These are phyloP conservation scores for Pleomassaria siparia DNA, from an alignment of 2,329 filamentous ascomycete genomes.

Conservation along the genomic window DNA sequence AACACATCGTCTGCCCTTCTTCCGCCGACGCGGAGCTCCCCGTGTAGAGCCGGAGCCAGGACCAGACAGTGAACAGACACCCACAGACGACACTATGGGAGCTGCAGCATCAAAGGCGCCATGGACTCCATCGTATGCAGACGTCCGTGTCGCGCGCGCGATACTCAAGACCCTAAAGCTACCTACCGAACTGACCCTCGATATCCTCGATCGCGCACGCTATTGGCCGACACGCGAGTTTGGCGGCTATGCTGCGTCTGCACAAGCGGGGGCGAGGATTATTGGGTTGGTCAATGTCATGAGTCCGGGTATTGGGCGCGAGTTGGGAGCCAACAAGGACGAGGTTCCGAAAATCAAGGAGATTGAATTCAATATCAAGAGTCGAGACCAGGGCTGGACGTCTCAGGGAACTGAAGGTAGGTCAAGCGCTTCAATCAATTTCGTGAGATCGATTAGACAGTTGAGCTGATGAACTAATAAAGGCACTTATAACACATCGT, in stretches of 20 bases:
- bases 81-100: background rate
- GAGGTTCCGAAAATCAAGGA: slow-evolving; percentile 45
- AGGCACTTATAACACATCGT: slow-evolving; percentile 30
- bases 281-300: slow-evolving; percentile 20
- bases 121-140: slow-evolving; percentile 15
- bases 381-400: slow-evolving; percentile 38
- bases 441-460: no score
- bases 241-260: slow-evolving; percentile 1
- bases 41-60: no score
- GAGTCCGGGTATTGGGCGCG: slow-evolving; percentile 8
- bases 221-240: slow-evolving; percentile 24
- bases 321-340: slow-evolving; percentile 5
- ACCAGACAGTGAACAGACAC: background rate
- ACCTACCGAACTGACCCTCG: slow-evolving; percentile 33
- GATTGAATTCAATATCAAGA: slow-evolving; percentile 25
- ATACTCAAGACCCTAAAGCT: slow-evolving; percentile 24
- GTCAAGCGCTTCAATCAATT: no score
- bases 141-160: slow-evolving; percentile 24
- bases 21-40: background rate
- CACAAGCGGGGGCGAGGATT: slow-evolving; percentile 3
- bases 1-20: background rate
- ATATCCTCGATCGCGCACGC: slow-evolving; percentile 27
- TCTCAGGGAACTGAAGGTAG: slow-evolving; percentile 23
- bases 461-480: no score
- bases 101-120: no score